phyloP scores from a whole-genome alignment of 257 asterid genomes.

The Solanum arcanum region DNA sequence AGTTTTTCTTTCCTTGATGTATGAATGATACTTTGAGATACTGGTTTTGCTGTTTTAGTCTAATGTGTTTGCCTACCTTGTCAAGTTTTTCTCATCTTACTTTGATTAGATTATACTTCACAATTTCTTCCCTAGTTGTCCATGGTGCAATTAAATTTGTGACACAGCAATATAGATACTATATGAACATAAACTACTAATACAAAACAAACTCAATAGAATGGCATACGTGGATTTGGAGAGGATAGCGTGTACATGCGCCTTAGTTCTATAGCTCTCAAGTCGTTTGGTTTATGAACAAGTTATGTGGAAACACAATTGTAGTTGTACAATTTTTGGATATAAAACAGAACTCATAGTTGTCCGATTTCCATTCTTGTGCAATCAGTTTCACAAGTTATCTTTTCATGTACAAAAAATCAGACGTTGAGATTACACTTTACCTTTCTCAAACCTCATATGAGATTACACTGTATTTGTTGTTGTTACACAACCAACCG shows the following conservation, averaged over 20 bases:
- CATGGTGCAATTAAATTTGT: neutral
- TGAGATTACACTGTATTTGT: neutral
- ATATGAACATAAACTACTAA: neutral
- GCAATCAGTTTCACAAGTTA: neutral
- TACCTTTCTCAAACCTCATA: neutral
- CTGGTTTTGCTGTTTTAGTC: neutral
- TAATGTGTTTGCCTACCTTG: neutral
- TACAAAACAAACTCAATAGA: neutral
- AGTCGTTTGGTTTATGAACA: neutral
- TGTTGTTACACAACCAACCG: neutral
- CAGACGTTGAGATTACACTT: neutral
- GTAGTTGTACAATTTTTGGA: neutral
- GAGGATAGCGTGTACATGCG: rapidly evolving
- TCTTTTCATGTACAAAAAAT: neutral
- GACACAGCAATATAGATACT: neutral
- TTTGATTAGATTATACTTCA: neutral
- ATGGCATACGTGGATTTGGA: neutral
- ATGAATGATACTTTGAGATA: neutral
- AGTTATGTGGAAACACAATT: neutral
- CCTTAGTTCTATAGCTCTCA: too few relatives aligned
- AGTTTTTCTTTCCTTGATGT: neutral
- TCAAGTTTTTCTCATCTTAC: neutral
- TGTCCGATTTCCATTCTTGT: neutral
- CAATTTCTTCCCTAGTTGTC: neutral
- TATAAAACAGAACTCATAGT: neutral